Conservation (phyloP, 2,329 filamentous ascomycete species). For the Fusarium cicatricum region DNA sequence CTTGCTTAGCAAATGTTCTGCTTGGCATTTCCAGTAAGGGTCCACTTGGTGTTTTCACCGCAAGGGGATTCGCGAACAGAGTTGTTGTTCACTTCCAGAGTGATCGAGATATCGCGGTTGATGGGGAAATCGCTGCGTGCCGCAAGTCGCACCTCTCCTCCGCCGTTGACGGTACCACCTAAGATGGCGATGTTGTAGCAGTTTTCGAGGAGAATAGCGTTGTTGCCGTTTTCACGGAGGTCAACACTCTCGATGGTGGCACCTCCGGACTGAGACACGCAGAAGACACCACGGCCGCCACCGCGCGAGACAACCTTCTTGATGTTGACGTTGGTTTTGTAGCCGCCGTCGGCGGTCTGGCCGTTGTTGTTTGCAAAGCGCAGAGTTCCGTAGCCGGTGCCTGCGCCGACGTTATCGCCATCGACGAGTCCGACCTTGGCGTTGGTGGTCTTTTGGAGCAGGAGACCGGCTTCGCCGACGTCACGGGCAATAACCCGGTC, state of each 20-base stretch:
- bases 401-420: conserved; percentile 61
- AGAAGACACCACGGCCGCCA: conserved; percentile 64
- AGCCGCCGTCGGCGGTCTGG: conserved; percentile 55
- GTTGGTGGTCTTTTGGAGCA: conserved; percentile 62
- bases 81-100: conserved; percentile 56
- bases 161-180: conserved; percentile 61
- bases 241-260: conserved; percentile 58
- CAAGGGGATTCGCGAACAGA: conserved; percentile 62
- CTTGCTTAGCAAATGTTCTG: conserved; percentile 49
- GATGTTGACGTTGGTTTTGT: conserved; percentile 60
- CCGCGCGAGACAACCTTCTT: conserved; percentile 62
- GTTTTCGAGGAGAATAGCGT: conserved; percentile 66
- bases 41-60: conserved; percentile 59
- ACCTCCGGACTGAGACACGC: conserved; percentile 63
- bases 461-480: conserved; percentile 64
- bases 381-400: conserved; percentile 64
- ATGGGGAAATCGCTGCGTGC: conserved; percentile 63
- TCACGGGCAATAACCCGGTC: conserved; percentile 61
- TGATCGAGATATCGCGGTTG: conserved; percentile 59
- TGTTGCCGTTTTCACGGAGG: conserved; percentile 61
- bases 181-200: conserved; percentile 63
- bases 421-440: conserved; percentile 63
- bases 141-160: conserved; percentile 62
- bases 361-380: conserved; percentile 67
- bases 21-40: conserved; percentile 54